phyloP scores from a whole-genome alignment of 495 filamentous ascomycete species.

The Aspergillus egyptiacus region DNA sequence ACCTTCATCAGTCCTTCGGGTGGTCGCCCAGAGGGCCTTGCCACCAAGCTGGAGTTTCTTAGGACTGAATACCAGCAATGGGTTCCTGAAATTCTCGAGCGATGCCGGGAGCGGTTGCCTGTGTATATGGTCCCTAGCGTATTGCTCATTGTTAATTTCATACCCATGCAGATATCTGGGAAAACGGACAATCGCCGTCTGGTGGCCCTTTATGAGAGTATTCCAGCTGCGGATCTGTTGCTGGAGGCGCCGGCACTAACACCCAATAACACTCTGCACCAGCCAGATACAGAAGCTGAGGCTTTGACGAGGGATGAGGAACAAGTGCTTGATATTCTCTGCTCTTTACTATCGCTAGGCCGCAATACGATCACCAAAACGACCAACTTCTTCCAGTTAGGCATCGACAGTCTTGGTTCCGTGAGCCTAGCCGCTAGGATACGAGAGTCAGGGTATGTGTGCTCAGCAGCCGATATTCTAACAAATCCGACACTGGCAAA shows the following conservation, averaged over 20 bases:
- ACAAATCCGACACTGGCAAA: constrained; percentile 51
- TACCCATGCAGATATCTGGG: constrained; percentile 26
- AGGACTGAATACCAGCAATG: constrained; percentile 6
- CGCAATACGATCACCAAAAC: background rate
- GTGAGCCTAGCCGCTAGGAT: constrained; percentile 55
- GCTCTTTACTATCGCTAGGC: background rate
- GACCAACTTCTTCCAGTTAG: constrained; percentile 34
- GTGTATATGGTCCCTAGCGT: constrained; percentile 39
- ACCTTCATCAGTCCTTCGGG: constrained; percentile 15
- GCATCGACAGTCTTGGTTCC: constrained; percentile 24
- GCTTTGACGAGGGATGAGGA: constrained; percentile 1
- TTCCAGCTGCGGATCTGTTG: constrained; percentile 7
- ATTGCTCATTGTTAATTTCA: constrained; percentile 21
- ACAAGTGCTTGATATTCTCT: background rate
- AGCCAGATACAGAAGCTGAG: background rate
- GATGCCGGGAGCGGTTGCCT: constrained; percentile 25
- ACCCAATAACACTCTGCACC: background rate
- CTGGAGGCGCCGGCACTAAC: background rate
- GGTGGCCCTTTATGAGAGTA: constrained; percentile 15
- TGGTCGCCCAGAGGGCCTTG: background rate
- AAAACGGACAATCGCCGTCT: constrained; percentile 33
- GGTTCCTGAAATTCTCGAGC: constrained; percentile 12
- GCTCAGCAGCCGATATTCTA: constrained; percentile 61
- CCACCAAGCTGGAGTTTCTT: background rate
- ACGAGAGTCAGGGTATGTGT: constrained; percentile 45